Evolutionary conservation across 1,284 basidiomycete species (phyloP), one percentile per base, ranked within the genome.

Genomic region (Boletellus deceptivus): DNA sequence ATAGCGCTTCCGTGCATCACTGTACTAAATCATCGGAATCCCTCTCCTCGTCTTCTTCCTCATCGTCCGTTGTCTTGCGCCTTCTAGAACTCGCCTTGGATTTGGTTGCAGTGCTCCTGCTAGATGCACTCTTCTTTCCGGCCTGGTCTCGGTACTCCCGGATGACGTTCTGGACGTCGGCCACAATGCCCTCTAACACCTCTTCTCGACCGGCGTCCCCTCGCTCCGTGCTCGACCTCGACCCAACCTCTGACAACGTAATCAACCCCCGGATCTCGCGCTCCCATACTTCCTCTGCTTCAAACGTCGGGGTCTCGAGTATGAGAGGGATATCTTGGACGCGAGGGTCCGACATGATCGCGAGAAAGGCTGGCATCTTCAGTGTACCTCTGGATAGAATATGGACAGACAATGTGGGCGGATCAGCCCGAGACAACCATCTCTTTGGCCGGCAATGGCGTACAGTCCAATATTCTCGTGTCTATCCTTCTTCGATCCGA

Each of bases 381-480:
- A 93, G 76, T 39, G 83, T 69, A 0, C 91, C 91, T 3, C 86
- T 88, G 38, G 4, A 11, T 5, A 42, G 20, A 33, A 14, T 7
- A 13, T 13, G 10, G 29, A 29, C 10, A 14, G 3, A 39, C 27
- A 17, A 8, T 33, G n/a, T 2, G 31, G 17, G 29, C 10, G 3
- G 25, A 37, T 55, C 35, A 47, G n/a, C 14, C 6, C n/a, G 6
- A 18, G 35, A 10, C 29, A 10, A 29, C 4, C 6, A 29, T 38
- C 5, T 3, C 22, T 33, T 17, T 6, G 20, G n/a, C 14, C 13
- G 18, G 20, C 1, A 16, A 46, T 4, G 22, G 49, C 60, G 59
- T 59, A 89, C 85, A 89, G 65, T 14, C 91, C 92, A 39, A 94
- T 84, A 56, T 93, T 94, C 65, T 91, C 85, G 62, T 94, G 91